phyloP scores from a whole-genome alignment of 306 rosid genomes.

The Quercus aquifolioides region DNA sequence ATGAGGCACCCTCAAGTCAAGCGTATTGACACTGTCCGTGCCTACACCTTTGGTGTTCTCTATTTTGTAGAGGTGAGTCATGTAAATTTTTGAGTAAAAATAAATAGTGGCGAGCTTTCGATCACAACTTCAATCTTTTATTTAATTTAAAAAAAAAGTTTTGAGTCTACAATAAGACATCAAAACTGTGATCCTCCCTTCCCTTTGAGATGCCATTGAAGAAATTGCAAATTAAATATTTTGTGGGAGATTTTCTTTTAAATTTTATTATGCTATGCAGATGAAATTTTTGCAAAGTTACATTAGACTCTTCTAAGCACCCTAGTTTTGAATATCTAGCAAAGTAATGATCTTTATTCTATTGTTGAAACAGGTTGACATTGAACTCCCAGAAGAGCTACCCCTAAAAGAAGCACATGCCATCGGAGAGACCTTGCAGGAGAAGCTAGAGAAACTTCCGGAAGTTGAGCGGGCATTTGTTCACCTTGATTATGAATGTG shows the following conservation, averaged over 20 bases:
- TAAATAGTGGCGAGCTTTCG: not conserved
- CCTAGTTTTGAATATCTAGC: not conserved
- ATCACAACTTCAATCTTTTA: not conserved
- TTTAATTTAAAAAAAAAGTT: not conserved
- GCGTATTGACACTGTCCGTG: constrained; percentile 94
- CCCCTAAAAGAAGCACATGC: constrained; percentile 57
- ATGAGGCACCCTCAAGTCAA: constrained; percentile 66
- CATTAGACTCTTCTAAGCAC: no score
- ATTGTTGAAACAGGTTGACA: constrained; percentile 49
- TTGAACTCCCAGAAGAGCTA: constrained; percentile 60
- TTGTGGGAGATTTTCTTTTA: not conserved
- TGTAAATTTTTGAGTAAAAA: not conserved
- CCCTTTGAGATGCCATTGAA: not conserved
- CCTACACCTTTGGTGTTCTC: constrained; percentile 93
- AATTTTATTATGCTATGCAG: not conserved
- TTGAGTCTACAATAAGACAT: not conserved
- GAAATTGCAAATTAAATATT: not conserved
- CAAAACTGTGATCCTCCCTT: not conserved
- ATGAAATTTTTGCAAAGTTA: not conserved
- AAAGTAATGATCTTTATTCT: not conserved
- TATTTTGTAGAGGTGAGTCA: constrained; percentile 89
- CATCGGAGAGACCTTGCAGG: constrained; percentile 62
- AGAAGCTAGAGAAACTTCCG: constrained; percentile 50
- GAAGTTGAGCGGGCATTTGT: constrained; percentile 82
- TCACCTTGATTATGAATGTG: constrained; percentile 92